Evolutionary conservation across 345 rosid genomes (phyloP), one percentile per base, ranked within the genome.

Genomic region (Bruguiera gymnorhiza): DNA sequence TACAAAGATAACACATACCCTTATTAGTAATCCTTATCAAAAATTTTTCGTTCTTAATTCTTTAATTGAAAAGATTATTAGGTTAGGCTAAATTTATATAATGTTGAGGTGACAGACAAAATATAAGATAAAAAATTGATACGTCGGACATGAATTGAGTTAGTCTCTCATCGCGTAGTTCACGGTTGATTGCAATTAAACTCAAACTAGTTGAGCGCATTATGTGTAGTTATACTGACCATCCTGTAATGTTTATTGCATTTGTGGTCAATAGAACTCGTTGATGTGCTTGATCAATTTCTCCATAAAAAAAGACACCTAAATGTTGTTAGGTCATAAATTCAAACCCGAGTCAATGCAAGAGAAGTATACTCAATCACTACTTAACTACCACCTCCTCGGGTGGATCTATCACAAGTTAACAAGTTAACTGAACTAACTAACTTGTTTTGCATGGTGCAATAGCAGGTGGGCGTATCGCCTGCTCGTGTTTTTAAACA

Each of bases 401-500:
- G 29, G 2, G 0, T 27, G 29, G 29, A 27, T 27, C 43, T 66
- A 2, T 23, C 15, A 58, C 54, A 63, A 39, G 55, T 31, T 43
- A 58, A 67, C 74, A 67, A 56, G 34, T 26, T 26, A 62, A 29
- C 15, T 34, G 56, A 58, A 64, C 55, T 27, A 23, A 65, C 72
- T 68, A 69, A 89, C 97, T 80, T 80, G 76, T 69, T 74, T 56
- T 43, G 97, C 96, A 74, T 89, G 90, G 74, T 76, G 94, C 73
- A 91, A 73, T 3, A 91, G 85, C 27, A 81, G 90, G 79, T 82
- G 86, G 64, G 97, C 84, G 77, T 93, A 93, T 60, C 75, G 80
- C 58, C 90, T 89, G 80, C 88, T 88, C 62, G 86, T 81, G 81
- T 73, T 81, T 67, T 69, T 78, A 62, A 93, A 91, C 74, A 89